Conservation (phyloP, 805 yeast species). For the Saccharomycopsis vini region DNA sequence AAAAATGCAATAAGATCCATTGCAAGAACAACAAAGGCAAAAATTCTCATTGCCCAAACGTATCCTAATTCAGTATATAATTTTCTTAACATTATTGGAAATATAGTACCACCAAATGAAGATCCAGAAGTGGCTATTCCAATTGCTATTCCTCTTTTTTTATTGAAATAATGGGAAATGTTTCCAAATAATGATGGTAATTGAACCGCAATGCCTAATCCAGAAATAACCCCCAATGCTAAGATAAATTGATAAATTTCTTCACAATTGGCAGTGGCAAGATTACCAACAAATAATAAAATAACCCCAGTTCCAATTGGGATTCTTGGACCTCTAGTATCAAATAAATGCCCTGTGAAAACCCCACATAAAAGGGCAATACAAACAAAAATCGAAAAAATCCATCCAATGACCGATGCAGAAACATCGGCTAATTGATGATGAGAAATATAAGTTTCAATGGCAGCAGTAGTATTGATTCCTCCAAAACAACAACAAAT, state of each 20-base stretch:
- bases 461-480: constrained; percentile 50
- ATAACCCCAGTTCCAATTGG: constrained; percentile 36
- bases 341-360: constrained; percentile 50
- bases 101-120: constrained; percentile 43
- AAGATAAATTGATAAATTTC: constrained; percentile 51
- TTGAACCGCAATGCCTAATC: constrained; percentile 49
- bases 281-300: constrained; percentile 39
- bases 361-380: constrained; percentile 41
- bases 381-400: constrained; percentile 49
- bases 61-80: constrained; percentile 40
- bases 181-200: constrained; percentile 51
- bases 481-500: constrained; percentile 46
- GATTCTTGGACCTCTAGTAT: constrained; percentile 38
- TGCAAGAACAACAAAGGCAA: constrained; percentile 36
- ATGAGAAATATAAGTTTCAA: constrained; percentile 48
- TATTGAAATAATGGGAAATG: constrained; percentile 55
- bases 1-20: constrained; percentile 28
- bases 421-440: constrained; percentile 42
- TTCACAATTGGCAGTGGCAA: constrained; percentile 42
- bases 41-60: constrained; percentile 47
- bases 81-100: constrained; percentile 43
- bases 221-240: constrained; percentile 44
- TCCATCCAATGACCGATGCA: constrained; percentile 50
- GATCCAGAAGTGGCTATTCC: constrained; percentile 45
- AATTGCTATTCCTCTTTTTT: constrained; percentile 45